phyloP scores from a whole-genome alignment of 495 filamentous ascomycete genomes.

The Emericellopsis terricola region DNA sequence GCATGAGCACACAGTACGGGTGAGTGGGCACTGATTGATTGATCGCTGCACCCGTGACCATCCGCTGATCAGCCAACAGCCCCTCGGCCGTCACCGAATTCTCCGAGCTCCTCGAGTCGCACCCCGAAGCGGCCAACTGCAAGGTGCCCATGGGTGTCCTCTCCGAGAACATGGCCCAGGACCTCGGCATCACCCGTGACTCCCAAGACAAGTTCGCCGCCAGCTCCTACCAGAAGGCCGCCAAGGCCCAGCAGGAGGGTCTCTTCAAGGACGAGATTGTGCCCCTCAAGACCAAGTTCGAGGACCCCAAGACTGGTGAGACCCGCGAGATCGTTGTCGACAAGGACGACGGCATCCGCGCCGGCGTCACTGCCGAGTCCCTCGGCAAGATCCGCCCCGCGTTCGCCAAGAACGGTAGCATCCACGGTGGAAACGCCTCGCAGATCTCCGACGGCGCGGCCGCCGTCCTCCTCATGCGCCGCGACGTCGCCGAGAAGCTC shows the following conservation, averaged over 20 bases:
- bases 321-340: constrained; percentile 67
- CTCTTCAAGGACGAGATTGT: constrained; percentile 88
- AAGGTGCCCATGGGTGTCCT: constrained; percentile 95
- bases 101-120: constrained; percentile 72
- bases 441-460: constrained; percentile 95
- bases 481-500: constrained; percentile 72
- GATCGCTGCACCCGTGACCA: not conserved
- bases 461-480: constrained; percentile 90
- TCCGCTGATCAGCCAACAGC: constrained; percentile 15
- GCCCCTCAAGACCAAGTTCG: constrained; percentile 64
- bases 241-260: constrained; percentile 67
- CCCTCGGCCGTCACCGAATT: constrained; percentile 86
- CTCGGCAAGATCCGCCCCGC: constrained; percentile 80
- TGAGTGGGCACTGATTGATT: constrained; percentile 16
- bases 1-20: constrained; percentile 88
- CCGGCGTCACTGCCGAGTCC: constrained; percentile 71
- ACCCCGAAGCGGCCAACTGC: constrained; percentile 80
- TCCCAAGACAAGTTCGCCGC: constrained; percentile 84
- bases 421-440: constrained; percentile 89
- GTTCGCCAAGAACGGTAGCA: constrained; percentile 79
- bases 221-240: constrained; percentile 72
- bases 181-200: constrained; percentile 49
- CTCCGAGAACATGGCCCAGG: constrained; percentile 89
- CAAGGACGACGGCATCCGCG: constrained; percentile 73
- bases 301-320: constrained; percentile 83